These are phyloP conservation scores for Lanzia echinophila DNA, from an alignment of 2,329 filamentous ascomycete genomes.

Conservation along the genomic window DNA sequence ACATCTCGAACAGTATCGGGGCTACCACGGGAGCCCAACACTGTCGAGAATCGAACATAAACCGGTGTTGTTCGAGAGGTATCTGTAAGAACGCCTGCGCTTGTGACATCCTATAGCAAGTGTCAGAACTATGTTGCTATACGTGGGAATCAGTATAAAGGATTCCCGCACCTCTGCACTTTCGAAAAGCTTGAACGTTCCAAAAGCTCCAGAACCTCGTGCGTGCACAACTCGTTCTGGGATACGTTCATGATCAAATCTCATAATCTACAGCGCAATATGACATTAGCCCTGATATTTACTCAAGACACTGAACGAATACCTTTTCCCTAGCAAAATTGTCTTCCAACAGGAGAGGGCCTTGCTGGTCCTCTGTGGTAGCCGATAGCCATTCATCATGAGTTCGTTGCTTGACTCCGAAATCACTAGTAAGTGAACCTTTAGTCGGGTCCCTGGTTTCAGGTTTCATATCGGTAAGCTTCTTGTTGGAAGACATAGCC, in stretches of 20 bases:
- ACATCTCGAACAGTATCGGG: slow-evolving; percentile 81
- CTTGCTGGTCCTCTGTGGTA: slow-evolving; percentile 53
- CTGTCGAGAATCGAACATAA: slow-evolving; percentile 72
- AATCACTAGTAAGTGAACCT: slow-evolving; percentile 66
- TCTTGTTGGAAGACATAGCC: slow-evolving; percentile 24
- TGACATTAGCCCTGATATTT: no score
- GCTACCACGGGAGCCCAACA: slow-evolving; percentile 65
- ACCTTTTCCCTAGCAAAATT: slow-evolving; percentile 68
- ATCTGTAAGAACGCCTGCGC: no score
- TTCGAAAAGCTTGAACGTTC: slow-evolving; percentile 59
- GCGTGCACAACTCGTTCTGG: slow-evolving; percentile 57
- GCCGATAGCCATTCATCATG: slow-evolving; percentile 74
- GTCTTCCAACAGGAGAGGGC: slow-evolving; percentile 66
- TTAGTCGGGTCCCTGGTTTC: slow-evolving; percentile 53
- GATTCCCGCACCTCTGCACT: no score
- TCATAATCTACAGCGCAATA: no score
- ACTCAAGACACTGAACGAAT: no score
- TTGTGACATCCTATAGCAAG: no score
- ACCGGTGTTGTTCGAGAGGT: slow-evolving; percentile 59
- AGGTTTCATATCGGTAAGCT: slow-evolving; percentile 21
- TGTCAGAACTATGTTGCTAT: slow-evolving; percentile 37
- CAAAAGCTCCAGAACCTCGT: slow-evolving; percentile 50
- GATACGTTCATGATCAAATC: slow-evolving; percentile 70
- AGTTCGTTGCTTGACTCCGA: slow-evolving; percentile 64
- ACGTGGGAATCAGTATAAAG: no score